phyloP scores from a whole-genome alignment of 495 filamentous ascomycete species.

The Podospora bellae-mahoneyi region DNA sequence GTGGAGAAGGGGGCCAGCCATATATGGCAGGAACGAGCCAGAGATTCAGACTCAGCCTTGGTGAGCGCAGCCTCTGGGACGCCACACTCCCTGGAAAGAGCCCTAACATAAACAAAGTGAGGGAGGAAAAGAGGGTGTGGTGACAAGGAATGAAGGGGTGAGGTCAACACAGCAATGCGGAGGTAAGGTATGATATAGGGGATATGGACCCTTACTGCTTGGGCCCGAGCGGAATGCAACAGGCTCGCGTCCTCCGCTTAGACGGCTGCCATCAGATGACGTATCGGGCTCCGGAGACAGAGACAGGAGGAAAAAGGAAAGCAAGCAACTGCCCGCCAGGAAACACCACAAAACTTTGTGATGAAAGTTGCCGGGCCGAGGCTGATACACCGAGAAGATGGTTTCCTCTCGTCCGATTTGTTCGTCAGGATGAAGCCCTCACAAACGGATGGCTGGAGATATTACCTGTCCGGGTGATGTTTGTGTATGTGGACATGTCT shows the following conservation, averaged over 20 bases:
- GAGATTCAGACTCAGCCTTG: background rate
- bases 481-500: background rate
- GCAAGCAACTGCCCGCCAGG: background rate
- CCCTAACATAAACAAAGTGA: background rate
- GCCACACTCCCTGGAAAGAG: slow-evolving; percentile 2
- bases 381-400: background rate
- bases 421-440: background rate
- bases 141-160: background rate
- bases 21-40: background rate
- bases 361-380: background rate
- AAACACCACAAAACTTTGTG: background rate
- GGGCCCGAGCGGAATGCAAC: slow-evolving; percentile 4
- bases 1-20: background rate
- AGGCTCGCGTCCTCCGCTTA: background rate
- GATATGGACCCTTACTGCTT: background rate
- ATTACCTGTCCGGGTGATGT: background rate
- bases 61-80: background rate
- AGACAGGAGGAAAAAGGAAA: background rate
- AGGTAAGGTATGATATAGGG: background rate
- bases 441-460: background rate
- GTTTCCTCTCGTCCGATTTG: background rate
- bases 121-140: slow-evolving; percentile 2
- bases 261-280: slow-evolving; percentile 2
- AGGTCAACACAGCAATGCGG: background rate
- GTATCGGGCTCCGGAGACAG: background rate